These are phyloP conservation scores for Thermomucor indicae-seudaticae DNA, from an alignment of 371 early-diverging fungal genomes.

Conservation along the genomic window DNA sequence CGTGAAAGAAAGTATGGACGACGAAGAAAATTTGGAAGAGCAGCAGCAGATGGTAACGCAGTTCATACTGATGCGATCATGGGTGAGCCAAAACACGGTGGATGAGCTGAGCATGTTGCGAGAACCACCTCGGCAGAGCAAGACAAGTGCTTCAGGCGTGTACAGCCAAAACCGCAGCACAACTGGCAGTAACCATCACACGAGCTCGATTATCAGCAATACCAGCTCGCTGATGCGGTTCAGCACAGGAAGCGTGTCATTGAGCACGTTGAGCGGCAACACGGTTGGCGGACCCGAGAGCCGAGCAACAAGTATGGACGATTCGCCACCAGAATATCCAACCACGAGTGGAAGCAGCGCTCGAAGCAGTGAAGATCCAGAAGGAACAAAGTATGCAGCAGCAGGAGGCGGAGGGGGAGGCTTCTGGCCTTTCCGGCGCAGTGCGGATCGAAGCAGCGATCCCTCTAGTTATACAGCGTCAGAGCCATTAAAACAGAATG, in stretches of 20 bases:
- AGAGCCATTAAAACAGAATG: not conserved
- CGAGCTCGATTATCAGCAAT: slow-evolving; percentile 19
- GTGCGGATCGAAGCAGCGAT: slow-evolving; percentile 4
- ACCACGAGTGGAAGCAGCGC: slow-evolving; percentile 5
- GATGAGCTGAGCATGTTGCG: slow-evolving; percentile 62
- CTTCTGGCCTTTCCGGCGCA: slow-evolving; percentile 19
- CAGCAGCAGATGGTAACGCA: slow-evolving; percentile 52
- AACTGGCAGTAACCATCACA: slow-evolving; percentile 11
- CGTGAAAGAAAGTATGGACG: slow-evolving; percentile 9
- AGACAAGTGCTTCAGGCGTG: not conserved
- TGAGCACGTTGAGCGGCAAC: slow-evolving; percentile 6
- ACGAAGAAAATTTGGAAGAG: slow-evolving; percentile 20
- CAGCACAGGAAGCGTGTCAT: slow-evolving; percentile 16
- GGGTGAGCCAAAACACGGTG: slow-evolving; percentile 60
- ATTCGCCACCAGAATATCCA: slow-evolving; percentile 5
- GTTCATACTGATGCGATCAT: slow-evolving; percentile 47
- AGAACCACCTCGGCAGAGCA: slow-evolving; percentile 58
- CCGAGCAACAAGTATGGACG: slow-evolving; percentile 21
- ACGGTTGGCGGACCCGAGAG: slow-evolving; percentile 8
- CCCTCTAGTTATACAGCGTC: not conserved
- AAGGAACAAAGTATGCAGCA: not conserved
- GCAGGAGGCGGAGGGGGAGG: not conserved
- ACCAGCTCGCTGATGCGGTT: slow-evolving; percentile 18
- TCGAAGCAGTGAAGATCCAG: slow-evolving; percentile 4
- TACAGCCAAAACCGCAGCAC: slow-evolving; percentile 8